Evolutionary conservation across 192 early-diverging fungal species (phyloP).

Genomic region (Phycomyces nitens): DNA sequence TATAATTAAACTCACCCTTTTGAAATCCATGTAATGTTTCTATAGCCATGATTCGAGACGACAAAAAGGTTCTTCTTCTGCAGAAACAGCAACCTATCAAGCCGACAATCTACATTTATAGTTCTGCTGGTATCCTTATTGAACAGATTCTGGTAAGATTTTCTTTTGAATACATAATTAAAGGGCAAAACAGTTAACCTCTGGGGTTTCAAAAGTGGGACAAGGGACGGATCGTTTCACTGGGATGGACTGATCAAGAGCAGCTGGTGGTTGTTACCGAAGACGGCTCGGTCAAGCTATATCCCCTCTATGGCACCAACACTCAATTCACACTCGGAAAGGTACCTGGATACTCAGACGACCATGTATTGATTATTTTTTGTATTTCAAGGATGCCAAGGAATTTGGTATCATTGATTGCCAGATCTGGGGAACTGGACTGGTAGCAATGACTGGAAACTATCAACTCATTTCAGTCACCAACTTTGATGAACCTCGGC

Average conservation of each 20-base stretch:
- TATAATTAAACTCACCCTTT: not conserved
- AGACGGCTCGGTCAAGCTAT: slow-evolving; percentile 78
- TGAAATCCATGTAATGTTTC: not conserved
- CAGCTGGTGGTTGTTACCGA: slow-evolving; percentile 85
- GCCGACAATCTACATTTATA: slow-evolving; percentile 81
- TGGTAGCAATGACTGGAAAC: slow-evolving; percentile 88
- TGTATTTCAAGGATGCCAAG: slow-evolving; percentile 63
- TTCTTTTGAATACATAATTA: slow-evolving; percentile 2
- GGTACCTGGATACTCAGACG: slow-evolving; percentile 32
- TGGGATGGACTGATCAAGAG: slow-evolving; percentile 91
- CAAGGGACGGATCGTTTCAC: slow-evolving; percentile 80
- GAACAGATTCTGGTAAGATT: slow-evolving; percentile 74
- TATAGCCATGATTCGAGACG: slow-evolving; percentile 89
- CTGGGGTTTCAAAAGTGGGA: slow-evolving; percentile 62
- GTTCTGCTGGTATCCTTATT: slow-evolving; percentile 80
- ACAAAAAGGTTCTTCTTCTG: slow-evolving; percentile 75
- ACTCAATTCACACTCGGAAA: slow-evolving; percentile 77
- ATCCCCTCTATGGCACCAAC: slow-evolving; percentile 78
- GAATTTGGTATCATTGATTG: slow-evolving; percentile 80
- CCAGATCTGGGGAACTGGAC: slow-evolving; percentile 85
- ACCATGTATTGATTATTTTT: not conserved
- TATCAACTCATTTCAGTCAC: slow-evolving; percentile 78
- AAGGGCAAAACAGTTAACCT: not conserved
- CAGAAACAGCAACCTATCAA: slow-evolving; percentile 70
- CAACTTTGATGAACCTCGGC: slow-evolving; percentile 83